These are phyloP conservation scores for Sporothrix sp. DNA, from an alignment of 2,329 filamentous ascomycete species.

Conservation along the genomic window DNA sequence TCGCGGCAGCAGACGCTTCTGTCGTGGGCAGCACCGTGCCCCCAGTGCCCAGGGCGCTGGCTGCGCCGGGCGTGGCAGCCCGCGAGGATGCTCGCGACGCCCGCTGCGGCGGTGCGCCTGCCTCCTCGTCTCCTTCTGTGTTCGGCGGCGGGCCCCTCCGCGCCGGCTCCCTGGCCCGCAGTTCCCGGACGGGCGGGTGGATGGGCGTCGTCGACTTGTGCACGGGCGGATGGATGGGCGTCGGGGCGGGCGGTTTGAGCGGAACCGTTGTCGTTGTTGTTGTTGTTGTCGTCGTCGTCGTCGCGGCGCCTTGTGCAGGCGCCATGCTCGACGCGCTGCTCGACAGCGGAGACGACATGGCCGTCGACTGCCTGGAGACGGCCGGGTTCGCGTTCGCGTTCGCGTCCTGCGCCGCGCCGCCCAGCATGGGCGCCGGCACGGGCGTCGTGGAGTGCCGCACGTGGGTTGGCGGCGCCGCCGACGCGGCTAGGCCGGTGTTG, in stretches of 20 bases:
- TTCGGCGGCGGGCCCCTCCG: constrained; percentile 18
- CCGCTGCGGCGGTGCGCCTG: neutral
- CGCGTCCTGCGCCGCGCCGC: constrained; percentile 21
- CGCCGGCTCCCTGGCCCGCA: constrained; percentile 23
- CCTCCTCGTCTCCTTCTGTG: neutral
- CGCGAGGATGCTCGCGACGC: constrained; percentile 13
- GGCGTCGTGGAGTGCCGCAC: constrained; percentile 23
- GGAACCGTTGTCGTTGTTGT: too few species aligned
- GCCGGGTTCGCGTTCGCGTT: neutral
- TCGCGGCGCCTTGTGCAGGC: neutral
- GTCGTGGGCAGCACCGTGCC: neutral
- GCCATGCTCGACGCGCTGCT: neutral
- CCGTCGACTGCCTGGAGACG: constrained; percentile 4
- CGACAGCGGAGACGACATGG: constrained; percentile 10
- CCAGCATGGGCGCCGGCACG: constrained; percentile 25
- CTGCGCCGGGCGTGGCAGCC: constrained; percentile 6
- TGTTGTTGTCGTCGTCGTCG: constrained; percentile 18
- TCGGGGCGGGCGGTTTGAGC: constrained; percentile 24
- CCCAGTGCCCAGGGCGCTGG: neutral
- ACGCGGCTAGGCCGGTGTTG: constrained; percentile 13
- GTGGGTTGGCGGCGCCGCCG: constrained; percentile 16
- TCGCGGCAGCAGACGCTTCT: neutral
- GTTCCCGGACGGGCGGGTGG: constrained; percentile 26
- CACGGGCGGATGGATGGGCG: constrained; percentile 23
- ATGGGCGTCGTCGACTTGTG: constrained; percentile 28